These are phyloP conservation scores for Graphilbum sp. DNA, from an alignment of 2,329 filamentous ascomycete species.

Conservation along the genomic window DNA sequence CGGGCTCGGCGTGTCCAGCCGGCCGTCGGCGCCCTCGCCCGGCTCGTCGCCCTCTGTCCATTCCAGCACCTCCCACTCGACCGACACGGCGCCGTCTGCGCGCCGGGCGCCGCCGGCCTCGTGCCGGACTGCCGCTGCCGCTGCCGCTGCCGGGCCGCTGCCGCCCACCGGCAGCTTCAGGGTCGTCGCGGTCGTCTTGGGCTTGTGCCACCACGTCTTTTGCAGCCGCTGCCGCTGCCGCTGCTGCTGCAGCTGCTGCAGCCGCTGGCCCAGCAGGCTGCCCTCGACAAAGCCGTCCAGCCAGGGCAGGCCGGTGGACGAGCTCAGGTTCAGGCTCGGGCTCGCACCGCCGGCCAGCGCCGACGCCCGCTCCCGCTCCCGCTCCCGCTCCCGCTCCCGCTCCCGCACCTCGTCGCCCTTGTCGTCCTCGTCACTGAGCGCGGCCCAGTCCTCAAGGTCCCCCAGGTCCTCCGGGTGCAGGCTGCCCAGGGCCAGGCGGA, in stretches of 20 bases:
- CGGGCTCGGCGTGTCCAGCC: slow-evolving; percentile 14
- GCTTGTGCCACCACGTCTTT: background rate
- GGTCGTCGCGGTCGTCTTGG: too few relatives aligned
- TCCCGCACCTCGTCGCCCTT: slow-evolving; percentile 12
- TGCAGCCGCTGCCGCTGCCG: slow-evolving; percentile 21
- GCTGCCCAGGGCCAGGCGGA: slow-evolving; percentile 69
- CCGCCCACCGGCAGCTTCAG: background rate
- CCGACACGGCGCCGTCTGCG: slow-evolving; percentile 44
- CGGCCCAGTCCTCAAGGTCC: slow-evolving; percentile 55
- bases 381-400: slow-evolving; percentile 11
- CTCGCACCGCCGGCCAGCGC: too few relatives aligned
- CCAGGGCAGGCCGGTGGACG: slow-evolving; percentile 51
- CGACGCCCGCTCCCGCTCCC: too few relatives aligned
- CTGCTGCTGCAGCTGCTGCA: slow-evolving; percentile 41
- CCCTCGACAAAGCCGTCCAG: slow-evolving; percentile 70
- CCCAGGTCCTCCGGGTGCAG: slow-evolving; percentile 54
- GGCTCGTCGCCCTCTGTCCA: slow-evolving; percentile 35
- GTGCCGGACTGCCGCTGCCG: slow-evolving; percentile 2
- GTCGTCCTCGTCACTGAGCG: slow-evolving; percentile 29
- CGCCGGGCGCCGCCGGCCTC: slow-evolving; percentile 18
- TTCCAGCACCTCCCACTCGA: slow-evolving; percentile 78
- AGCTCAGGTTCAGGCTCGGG: slow-evolving; percentile 37
- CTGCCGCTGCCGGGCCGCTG: background rate
- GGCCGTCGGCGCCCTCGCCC: too few relatives aligned
- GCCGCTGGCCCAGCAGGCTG: slow-evolving; percentile 50